Evolutionary conservation across 768 basidiomycete genomes (phyloP), one percentile per base, ranked within the genome.

Genomic region (Suillus ampliporus): DNA sequence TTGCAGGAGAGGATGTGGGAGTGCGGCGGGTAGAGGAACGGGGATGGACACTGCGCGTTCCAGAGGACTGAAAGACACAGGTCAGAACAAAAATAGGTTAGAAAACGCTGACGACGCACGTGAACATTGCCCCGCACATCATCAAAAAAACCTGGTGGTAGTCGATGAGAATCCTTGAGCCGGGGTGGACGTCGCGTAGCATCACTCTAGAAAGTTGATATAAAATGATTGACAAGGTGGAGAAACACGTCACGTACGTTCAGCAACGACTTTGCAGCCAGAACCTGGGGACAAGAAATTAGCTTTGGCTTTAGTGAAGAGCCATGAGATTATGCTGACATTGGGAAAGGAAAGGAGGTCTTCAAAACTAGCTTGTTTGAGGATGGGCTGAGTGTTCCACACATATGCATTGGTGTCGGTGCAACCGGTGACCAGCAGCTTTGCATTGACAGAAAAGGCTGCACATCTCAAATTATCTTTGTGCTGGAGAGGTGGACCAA

Each of bases 331-430:
- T 31, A 31, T 6, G 6, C 31, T 50, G 28, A 50, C 28, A 28
- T 31, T 1, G 9, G 15, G 5, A 19, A 17, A 2, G 28, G 48
- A 9, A 8, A 48, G 26, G 23, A 48, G 47, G 26, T 50, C 26
- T 28, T 50, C 28, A 1, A 50, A 10, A 17, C 17, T 17, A 28
- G 48, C 26, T 28, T 28, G 2, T 17, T 28, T 50, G 26, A 50
- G 9, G 9, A 50, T 50, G 26, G 48, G 8, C 2, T 50, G 47
- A 28, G 17, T 17, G 17, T 28, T 15, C 26, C 47, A 28, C 1
- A 15, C 4, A 26, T 50, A 28, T 4, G 4, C 26, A 0, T 28
- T 11, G 10, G 4, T 1, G 17, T 50, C 0, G 1, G 2, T 0
- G 15, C 17, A 28, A 19, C 26, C 26, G 28, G 26, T 50, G 15